Conservation (phyloP, 2,329 filamentous ascomycete genomes). For the Aureobasidium namibiae region DNA sequence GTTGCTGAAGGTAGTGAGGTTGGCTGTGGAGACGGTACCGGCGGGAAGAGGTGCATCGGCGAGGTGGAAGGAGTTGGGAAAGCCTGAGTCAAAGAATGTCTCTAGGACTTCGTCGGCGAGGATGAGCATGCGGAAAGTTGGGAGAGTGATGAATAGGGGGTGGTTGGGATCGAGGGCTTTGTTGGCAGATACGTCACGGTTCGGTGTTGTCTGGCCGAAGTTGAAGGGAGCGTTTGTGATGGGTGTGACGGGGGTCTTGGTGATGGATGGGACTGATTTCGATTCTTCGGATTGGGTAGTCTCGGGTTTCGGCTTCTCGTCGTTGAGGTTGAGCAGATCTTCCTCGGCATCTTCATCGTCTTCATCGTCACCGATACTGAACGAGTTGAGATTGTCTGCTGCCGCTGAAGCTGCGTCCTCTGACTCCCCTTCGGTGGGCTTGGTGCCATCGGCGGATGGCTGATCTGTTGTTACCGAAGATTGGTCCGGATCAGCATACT, state of each 20-base stretch:
- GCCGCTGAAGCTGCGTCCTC: constrained; percentile 25
- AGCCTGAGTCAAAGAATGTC: constrained; percentile 94
- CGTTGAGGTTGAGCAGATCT: constrained; percentile 54
- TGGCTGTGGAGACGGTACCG: constrained; percentile 48
- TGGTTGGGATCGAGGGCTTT: constrained; percentile 85
- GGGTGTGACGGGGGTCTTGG: constrained; percentile 8
- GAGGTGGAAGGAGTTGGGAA: constrained; percentile 86
- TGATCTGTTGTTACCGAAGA: constrained; percentile 22
- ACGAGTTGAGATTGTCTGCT: constrained; percentile 46
- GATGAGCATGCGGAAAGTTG: constrained; percentile 97
- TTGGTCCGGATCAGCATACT: constrained; percentile 91
- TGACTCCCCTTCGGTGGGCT: constrained; percentile 16
- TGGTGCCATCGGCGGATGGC: constrained; percentile 15
- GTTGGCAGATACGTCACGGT: constrained; percentile 69
- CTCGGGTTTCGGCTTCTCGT: constrained; percentile 27
- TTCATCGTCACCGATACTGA: constrained; percentile 68
- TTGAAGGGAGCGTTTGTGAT: constrained; percentile 18
- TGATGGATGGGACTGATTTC: constrained; percentile 10
- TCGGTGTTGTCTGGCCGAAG: constrained; percentile 19
- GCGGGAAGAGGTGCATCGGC: constrained; percentile 53
- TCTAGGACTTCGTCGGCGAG: constrained; percentile 92
- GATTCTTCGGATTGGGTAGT: constrained; percentile 13
- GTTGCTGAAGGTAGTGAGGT: constrained; percentile 79
- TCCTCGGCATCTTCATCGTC: constrained; percentile 15
- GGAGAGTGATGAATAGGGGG: constrained; percentile 88